Evolutionary conservation across 1,284 basidiomycete genomes (phyloP).

Genomic region (Melampsora americana): DNA sequence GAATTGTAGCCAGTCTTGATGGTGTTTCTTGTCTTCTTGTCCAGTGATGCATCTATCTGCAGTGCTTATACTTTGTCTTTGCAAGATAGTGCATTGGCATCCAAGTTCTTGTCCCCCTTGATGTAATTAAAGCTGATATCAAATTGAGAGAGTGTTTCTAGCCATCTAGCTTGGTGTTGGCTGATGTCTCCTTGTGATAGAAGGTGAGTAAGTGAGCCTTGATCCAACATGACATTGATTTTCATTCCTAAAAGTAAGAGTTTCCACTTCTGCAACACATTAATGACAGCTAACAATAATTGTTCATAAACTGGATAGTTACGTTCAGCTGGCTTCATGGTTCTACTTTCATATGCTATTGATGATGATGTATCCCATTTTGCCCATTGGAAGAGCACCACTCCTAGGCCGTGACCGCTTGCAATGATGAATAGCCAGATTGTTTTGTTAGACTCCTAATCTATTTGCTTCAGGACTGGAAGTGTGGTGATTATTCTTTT

Average conservation of each 20-base stretch:
- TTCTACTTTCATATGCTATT: too few relatives aligned
- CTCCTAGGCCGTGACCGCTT: too few relatives aligned
- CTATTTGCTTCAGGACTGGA: too few relatives aligned
- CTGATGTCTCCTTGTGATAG: neutral
- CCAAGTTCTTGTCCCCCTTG: slow-evolving; percentile 54
- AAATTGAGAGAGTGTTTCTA: neutral
- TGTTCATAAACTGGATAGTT: too few relatives aligned
- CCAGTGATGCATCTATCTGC: neutral
- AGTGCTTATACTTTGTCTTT: slow-evolving; percentile 2
- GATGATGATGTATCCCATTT: too few relatives aligned
- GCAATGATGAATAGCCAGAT: too few relatives aligned
- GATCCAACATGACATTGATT: too few relatives aligned
- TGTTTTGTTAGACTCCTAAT: too few relatives aligned
- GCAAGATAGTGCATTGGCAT: slow-evolving; percentile 55
- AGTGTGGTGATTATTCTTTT: too few relatives aligned
- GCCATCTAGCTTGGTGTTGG: neutral
- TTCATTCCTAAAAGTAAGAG: neutral
- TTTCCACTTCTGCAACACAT: neutral
- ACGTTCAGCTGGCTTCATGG: neutral
- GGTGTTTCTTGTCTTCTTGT: too few relatives aligned
- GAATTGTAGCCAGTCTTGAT: too few relatives aligned
- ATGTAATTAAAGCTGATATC: slow-evolving; percentile 52
- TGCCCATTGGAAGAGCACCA: too few relatives aligned
- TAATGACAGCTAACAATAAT: slow-evolving; percentile 22
- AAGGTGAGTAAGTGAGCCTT: neutral